Evolutionary conservation across 208 protist genomes (phyloP).

Genomic region (Wallacemonas sp.): DNA sequence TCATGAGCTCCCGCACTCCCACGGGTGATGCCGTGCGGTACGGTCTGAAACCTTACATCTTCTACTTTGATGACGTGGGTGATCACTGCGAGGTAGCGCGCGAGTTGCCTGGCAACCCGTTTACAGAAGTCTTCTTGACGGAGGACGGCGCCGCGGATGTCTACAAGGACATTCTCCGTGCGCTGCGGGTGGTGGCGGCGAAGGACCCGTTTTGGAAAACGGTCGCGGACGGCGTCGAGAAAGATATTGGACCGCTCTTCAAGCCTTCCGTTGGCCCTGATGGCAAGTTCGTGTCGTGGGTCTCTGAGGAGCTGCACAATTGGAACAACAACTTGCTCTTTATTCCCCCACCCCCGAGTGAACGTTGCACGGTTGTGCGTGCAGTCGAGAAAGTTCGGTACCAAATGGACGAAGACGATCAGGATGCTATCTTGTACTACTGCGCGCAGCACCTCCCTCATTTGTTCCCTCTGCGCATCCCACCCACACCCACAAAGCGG

Average conservation of each 20-base stretch:
- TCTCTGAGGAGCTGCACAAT: conserved; percentile 71
- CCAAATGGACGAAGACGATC: conserved; percentile 62
- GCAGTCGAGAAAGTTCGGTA: conserved; percentile 37
- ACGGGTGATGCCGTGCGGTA: conserved; percentile 66
- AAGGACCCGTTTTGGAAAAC: conserved; percentile 69
- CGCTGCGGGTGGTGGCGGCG: conserved; percentile 53
- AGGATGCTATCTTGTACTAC: conserved; percentile 77
- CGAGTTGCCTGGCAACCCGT: conserved; percentile 50
- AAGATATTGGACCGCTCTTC: conserved; percentile 70
- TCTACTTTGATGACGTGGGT: conserved; percentile 75
- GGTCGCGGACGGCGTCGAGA: conserved; percentile 53
- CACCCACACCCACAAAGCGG: conserved; percentile 19
- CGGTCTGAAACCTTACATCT: conserved; percentile 68
- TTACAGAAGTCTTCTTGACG: conserved; percentile 67
- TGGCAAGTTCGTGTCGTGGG: conserved; percentile 59
- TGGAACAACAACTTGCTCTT: conserved; percentile 75
- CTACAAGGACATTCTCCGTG: conserved; percentile 61
- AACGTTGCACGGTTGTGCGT: conserved; percentile 34
- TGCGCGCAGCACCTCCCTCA: conserved; percentile 71
- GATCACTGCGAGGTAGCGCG: conserved; percentile 67
- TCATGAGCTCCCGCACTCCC: conserved; percentile 38
- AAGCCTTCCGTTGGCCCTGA: conserved; percentile 27
- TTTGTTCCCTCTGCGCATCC: conserved; percentile 59
- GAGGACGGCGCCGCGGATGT: conserved; percentile 69
- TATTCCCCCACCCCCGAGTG: conserved; percentile 54